A percentile compares a stretch with the other conserved stretches of the same genome.
Conservation (phyloP, 192 early-diverging fungal species). For the Backusella circina region DNA sequence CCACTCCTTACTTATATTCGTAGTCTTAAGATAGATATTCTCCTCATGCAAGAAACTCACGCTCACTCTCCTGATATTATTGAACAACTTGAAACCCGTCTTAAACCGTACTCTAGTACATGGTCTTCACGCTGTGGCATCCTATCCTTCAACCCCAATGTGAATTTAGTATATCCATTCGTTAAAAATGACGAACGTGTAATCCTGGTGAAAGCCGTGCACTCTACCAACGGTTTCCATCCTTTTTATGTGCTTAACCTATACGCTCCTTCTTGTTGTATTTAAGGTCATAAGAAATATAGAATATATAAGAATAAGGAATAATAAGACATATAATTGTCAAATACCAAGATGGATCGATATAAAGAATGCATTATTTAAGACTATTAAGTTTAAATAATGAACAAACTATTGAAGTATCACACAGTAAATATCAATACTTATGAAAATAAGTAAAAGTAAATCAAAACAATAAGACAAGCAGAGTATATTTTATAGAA, state of each 20-base stretch:
- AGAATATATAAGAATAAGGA: too few species aligned
- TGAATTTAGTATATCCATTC: neutral
- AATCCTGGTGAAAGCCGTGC: neutral
- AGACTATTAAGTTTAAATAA: too few species aligned
- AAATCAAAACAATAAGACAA: too few species aligned
- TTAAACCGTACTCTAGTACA: neutral
- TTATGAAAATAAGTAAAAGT: too few species aligned
- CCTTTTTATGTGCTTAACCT: neutral
- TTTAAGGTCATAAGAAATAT: too few species aligned
- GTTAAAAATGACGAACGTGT: neutral
- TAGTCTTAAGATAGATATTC: neutral
- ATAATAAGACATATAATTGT: too few species aligned
- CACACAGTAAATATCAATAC: too few species aligned
- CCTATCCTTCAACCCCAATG: neutral
- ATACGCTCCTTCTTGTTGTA: conserved; percentile 7
- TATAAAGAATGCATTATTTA: too few species aligned
- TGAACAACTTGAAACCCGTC: neutral
- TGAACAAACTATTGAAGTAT: too few species aligned
- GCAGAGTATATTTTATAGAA: too few species aligned
- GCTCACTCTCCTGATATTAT: neutral
- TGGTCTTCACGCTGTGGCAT: conserved; percentile 1
- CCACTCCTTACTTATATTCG: neutral
- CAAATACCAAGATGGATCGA: too few species aligned
- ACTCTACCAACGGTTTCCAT: neutral
- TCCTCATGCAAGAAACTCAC: neutral